Evolutionary conservation across 148 eudicot species (phyloP).

Genomic region (Nepenthes gracilis): DNA sequence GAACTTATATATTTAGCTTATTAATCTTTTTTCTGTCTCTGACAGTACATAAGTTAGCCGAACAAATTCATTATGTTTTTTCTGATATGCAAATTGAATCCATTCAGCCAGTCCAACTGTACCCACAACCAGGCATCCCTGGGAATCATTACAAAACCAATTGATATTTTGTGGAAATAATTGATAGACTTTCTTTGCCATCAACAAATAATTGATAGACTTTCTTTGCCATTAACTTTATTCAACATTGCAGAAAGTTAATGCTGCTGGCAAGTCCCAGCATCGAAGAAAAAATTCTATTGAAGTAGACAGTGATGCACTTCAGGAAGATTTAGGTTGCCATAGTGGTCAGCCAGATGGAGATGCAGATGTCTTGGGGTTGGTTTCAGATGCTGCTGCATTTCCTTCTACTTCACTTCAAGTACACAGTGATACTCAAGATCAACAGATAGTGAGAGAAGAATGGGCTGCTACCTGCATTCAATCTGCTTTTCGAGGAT

Average conservation of each 20-base stretch:
- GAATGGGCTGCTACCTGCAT: constrained; percentile 78
- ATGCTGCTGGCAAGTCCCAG: constrained; percentile 28
- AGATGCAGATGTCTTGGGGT: constrained; percentile 18
- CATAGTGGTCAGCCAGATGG: constrained; percentile 20
- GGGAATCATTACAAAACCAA: no score
- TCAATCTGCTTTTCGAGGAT: constrained; percentile 89
- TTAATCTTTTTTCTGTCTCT: no score
- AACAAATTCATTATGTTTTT: no score
- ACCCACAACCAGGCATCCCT: no score
- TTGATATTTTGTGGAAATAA: background rate
- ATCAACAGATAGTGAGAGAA: constrained; percentile 41
- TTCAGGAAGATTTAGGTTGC: constrained; percentile 34
- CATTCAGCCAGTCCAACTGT: no score
- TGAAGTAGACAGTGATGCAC: constrained; percentile 31
- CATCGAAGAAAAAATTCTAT: constrained; percentile 54
- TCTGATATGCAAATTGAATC: background rate
- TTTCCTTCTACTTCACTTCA: constrained; percentile 50
- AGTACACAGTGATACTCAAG: constrained; percentile 33
- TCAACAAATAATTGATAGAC: background rate
- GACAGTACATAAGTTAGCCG: no score
- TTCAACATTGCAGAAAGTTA: constrained; percentile 36
- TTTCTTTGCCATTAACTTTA: background rate
- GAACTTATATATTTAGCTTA: no score
- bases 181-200: background rate
- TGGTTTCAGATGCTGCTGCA: constrained; percentile 28